These are phyloP conservation scores for Pancytospora philotis DNA, from an alignment of 371 early-diverging fungal genomes.

Conservation along the genomic window DNA sequence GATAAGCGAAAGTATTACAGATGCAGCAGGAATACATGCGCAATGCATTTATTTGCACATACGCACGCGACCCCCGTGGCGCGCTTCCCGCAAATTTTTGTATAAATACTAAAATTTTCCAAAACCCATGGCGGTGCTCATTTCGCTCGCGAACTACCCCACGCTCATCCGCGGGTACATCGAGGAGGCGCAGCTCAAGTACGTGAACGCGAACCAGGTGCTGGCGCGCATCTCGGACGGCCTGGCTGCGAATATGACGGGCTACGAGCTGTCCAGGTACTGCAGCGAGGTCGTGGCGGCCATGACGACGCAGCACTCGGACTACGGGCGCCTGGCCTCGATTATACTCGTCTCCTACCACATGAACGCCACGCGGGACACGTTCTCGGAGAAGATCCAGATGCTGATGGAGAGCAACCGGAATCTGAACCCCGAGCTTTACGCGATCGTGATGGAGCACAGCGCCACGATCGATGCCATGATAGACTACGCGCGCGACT, in stretches of 20 bases:
- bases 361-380: conserved; percentile 82
- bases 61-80: too few relatives aligned
- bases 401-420: conserved; percentile 73
- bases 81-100: too few relatives aligned
- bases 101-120: background rate
- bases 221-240: conserved; percentile 26
- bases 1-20: too few relatives aligned
- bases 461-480: conserved; percentile 73
- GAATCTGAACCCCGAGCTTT: conserved; percentile 71
- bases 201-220: conserved; percentile 5
- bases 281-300: conserved; percentile 45
- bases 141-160: background rate
- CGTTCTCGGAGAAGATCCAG: conserved; percentile 74
- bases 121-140: background rate
- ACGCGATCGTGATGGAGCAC: conserved; percentile 66
- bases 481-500: conserved; percentile 86
- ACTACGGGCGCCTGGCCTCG: conserved; percentile 87
- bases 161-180: background rate
- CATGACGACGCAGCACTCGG: conserved; percentile 76
- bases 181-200: background rate
- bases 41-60: too few relatives aligned
- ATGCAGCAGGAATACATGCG: too few relatives aligned
- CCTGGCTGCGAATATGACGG: conserved; percentile 32
- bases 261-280: conserved; percentile 15
- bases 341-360: conserved; percentile 88